Evolutionary conservation across 306 rosid species (phyloP), one percentile per base, ranked within the genome.

Genomic region (Rubus idaeus): DNA sequence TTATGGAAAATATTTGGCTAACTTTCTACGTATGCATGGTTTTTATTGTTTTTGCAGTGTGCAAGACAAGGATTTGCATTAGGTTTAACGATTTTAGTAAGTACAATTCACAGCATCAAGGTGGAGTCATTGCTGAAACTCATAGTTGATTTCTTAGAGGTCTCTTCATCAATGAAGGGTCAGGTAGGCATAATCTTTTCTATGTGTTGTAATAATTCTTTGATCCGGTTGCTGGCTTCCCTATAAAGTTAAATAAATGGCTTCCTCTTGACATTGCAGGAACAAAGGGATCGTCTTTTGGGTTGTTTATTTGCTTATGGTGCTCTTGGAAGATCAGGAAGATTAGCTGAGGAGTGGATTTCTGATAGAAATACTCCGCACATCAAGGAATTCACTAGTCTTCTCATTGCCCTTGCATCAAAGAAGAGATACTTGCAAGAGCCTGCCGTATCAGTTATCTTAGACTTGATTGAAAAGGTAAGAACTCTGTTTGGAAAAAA

Each of bases 291-390:
- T 83, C 91, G 92, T 81, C 89, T 90, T 75, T 81, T 92, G 83
- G 99, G 99, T 30, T 93, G 96, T 66, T 79, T 92, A 80, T 95
- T 95, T 85, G 94, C 97, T 30, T 95, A 92, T 86, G 94, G 99
- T 62, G 97, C 99, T 67, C 75, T 95, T 81, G 94, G 87, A 57
- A 85, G 91, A 69, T 95, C 97, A 11, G 96, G 94, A 80, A 92
- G 97, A 79, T 88, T 95, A 52, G 70, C 70, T 23, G 77, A 70
- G 21, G 97, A 92, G 83, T 88, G 83, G 91, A 62, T 23, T 71
- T 74, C 85, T 69, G 89, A 90, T 81, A 82, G 70, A 74, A 80
- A 58, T 81, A 84, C 91, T 68, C 76, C 90, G 26, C 73, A 71
- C 83, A 77, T 95, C 14, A 83, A 84, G 78, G 97, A 92, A 58